A percentile compares a stretch with the other conserved stretches of the same genome.
Evolutionary conservation across 345 rosid genomes (phyloP).

Genomic region (Aquilaria malaccensis): DNA sequence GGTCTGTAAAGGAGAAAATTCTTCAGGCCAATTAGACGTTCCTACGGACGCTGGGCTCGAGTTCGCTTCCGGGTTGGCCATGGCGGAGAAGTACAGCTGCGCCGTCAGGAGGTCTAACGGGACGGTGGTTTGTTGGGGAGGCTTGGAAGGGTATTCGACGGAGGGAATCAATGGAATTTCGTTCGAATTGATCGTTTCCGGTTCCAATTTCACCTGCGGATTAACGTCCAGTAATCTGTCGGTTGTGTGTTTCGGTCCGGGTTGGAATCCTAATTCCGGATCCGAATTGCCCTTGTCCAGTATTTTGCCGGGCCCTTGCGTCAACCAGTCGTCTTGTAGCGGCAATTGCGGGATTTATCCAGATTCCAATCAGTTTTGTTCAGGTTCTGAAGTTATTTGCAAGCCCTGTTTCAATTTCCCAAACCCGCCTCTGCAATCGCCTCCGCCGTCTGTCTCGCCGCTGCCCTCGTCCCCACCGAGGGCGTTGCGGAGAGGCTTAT

Average conservation of each 20-base stretch:
- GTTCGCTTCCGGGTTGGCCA: slow-evolving; percentile 41
- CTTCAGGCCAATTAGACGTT: slow-evolving; percentile 45
- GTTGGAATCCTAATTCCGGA: slow-evolving; percentile 25
- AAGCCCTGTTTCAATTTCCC: slow-evolving; percentile 21
- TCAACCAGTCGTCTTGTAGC: slow-evolving; percentile 24
- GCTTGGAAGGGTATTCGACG: slow-evolving; percentile 27
- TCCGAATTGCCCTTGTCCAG: slow-evolving; percentile 22
- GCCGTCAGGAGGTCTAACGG: slow-evolving; percentile 34
- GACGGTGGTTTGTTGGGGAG: slow-evolving; percentile 81
- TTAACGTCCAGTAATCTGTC: slow-evolving; percentile 34
- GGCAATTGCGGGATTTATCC: slow-evolving; percentile 38
- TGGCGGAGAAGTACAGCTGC: slow-evolving; percentile 60
- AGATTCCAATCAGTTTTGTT: slow-evolving; percentile 40
- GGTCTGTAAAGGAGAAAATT: slow-evolving; percentile 54
- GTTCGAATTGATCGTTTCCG: slow-evolving; percentile 66
- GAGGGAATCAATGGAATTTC: slow-evolving; percentile 21
- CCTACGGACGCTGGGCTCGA: slow-evolving; percentile 26
- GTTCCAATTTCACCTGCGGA: slow-evolving; percentile 68
- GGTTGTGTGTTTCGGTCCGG: slow-evolving; percentile 69
- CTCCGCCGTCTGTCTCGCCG: slow-evolving; percentile 4
- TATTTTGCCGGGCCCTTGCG: slow-evolving; percentile 79
- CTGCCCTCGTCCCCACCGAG: slow-evolving; percentile 24
- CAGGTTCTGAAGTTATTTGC: slow-evolving; percentile 50
- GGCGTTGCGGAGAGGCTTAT: slow-evolving; percentile 43
- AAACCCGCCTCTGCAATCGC: slow-evolving; percentile 10